Evolutionary conservation across 164 flowering plant species (phyloP).

Genomic region (Umbilicus rupestris): DNA sequence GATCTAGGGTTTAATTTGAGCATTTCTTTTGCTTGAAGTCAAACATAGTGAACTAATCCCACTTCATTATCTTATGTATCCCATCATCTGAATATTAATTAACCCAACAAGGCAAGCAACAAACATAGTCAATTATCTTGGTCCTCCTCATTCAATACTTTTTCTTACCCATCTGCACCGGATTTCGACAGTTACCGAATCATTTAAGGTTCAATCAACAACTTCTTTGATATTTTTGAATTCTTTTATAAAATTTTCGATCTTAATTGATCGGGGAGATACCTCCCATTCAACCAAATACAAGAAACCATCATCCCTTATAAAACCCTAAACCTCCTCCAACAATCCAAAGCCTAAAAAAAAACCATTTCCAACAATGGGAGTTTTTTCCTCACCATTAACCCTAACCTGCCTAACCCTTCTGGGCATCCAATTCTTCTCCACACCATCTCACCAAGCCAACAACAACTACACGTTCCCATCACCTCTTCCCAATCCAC

Average conservation of each 20-base stretch:
- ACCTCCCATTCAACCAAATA: not conserved
- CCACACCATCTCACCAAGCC: slow-evolving; percentile 6
- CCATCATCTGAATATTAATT: not conserved
- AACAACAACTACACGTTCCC: not conserved
- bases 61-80: slow-evolving; percentile 1
- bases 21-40: not conserved
- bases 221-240: too few species aligned
- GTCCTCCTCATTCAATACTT: not conserved
- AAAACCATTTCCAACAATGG: not conserved
- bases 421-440: not conserved
- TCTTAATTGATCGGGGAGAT: too few species aligned
- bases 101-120: not conserved
- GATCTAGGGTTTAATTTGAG: not conserved
- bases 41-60: not conserved
- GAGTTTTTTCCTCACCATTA: not conserved
- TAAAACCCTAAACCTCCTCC: not conserved
- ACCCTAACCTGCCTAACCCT: not conserved
- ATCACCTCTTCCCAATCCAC: slow-evolving; percentile 1
- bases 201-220: too few species aligned
- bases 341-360: not conserved
- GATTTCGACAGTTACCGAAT: too few species aligned
- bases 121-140: not conserved
- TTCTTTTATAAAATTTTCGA: too few species aligned
- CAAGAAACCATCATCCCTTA: not conserved
- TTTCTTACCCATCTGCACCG: not conserved